Evolutionary conservation across 768 basidiomycete genomes (phyloP).

Genomic region (Panus rudis): DNA sequence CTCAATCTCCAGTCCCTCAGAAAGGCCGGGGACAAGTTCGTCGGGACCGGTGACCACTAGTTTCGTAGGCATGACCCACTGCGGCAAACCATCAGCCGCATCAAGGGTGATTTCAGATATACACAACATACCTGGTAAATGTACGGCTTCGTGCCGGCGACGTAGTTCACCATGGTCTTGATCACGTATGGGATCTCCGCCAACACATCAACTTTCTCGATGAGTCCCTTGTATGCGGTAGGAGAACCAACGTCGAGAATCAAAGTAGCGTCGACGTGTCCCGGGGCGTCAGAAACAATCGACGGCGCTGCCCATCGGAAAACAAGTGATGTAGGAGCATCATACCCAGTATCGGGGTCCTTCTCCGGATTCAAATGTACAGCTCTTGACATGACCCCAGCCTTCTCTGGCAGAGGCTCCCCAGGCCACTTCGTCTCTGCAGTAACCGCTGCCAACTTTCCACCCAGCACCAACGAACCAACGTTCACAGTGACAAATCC

Average conservation of each 20-base stretch:
- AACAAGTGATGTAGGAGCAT: constrained; percentile 56
- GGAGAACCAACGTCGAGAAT: constrained; percentile 52
- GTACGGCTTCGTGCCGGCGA: constrained; percentile 88
- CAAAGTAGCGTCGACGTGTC: constrained; percentile 50
- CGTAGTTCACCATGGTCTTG: constrained; percentile 89
- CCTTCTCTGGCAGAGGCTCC: constrained; percentile 39
- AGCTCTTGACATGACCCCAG: constrained; percentile 55
- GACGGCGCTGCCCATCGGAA: constrained; percentile 79
- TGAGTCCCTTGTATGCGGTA: constrained; percentile 59
- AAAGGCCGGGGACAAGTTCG: constrained; percentile 32
- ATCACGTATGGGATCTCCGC: constrained; percentile 92
- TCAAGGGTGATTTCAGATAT: neutral
- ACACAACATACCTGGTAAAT: constrained; percentile 74
- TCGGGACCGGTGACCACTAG: constrained; percentile 40
- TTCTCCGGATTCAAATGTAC: constrained; percentile 50
- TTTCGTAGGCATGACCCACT: constrained; percentile 57
- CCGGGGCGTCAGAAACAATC: constrained; percentile 42
- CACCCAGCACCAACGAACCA: constrained; percentile 76
- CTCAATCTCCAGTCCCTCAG: constrained; percentile 40
- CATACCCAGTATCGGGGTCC: constrained; percentile 81
- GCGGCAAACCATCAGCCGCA: constrained; percentile 1
- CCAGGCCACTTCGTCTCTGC: constrained; percentile 75
- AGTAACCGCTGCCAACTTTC: constrained; percentile 69
- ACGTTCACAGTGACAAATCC: constrained; percentile 83
- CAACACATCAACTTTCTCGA: constrained; percentile 92